Percentiles rank a stretch among this genome's conserved stretches.
These are phyloP conservation scores for Zizania latifolia DNA, from an alignment of 176 grass and related monocot species.

Conservation along the genomic window DNA sequence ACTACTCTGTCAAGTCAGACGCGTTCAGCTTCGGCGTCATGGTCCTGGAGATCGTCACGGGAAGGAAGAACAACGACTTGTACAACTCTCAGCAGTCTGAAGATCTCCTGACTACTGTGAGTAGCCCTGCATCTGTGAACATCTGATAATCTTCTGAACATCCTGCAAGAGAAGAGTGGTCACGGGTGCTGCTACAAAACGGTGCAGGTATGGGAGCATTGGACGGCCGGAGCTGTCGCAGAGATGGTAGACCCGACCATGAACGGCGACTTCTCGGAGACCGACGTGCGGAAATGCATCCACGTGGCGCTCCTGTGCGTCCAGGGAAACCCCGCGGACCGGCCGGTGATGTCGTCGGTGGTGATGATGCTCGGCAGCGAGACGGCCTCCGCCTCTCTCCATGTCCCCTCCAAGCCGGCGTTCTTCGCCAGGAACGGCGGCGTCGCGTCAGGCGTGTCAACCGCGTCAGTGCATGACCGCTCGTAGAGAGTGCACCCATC, in stretches of 20 bases:
- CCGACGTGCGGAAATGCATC: slow-evolving; percentile 8
- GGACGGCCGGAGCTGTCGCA: not conserved
- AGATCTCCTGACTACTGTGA: slow-evolving; percentile 33
- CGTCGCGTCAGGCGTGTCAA: not conserved
- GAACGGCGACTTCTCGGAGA: not conserved
- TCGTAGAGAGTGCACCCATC: not conserved
- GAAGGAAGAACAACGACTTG: slow-evolving; percentile 29
- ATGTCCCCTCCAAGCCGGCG: not conserved
- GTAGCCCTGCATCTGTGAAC: not conserved
- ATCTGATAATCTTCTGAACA: not conserved
- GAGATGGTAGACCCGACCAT: slow-evolving; percentile 18
- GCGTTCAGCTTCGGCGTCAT: slow-evolving; percentile 52
- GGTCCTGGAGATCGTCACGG: slow-evolving; percentile 48
- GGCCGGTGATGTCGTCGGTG: slow-evolving; percentile 32
- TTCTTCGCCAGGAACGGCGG: not conserved
- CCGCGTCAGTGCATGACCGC: not conserved
- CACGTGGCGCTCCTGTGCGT: slow-evolving; percentile 26
- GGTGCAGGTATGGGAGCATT: slow-evolving; percentile 28
- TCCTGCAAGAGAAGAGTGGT: too few relatives aligned
- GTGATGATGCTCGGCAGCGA: slow-evolving; percentile 10
- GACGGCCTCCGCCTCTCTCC: not conserved
- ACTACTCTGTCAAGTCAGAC: slow-evolving; percentile 48
- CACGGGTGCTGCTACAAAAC: not conserved
- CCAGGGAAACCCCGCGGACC: slow-evolving; percentile 15
- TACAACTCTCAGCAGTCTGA: not conserved